Conservation (phyloP, 2,329 filamentous ascomycete species). For the Neofusicoccum kwambonambiense region DNA sequence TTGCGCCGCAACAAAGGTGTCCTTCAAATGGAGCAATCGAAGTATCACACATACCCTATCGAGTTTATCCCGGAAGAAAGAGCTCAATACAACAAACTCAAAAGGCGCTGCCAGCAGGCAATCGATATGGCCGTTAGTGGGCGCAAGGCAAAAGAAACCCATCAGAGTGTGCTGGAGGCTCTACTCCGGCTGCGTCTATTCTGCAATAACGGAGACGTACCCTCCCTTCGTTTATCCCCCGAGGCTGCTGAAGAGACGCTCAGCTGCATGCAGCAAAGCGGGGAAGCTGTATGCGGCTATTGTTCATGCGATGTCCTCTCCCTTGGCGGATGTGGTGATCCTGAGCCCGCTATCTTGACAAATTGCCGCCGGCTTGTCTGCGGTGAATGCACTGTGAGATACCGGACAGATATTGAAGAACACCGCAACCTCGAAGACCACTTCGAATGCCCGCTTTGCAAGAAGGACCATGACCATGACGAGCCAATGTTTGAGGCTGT, state of each 20-base stretch:
- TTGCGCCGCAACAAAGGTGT: constrained; percentile 20
- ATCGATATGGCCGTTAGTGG: constrained; percentile 4
- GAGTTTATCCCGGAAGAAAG: constrained; percentile 10
- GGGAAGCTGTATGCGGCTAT: constrained; percentile 12
- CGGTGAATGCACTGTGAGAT: background rate
- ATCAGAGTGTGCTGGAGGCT: background rate
- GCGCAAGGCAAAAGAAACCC: background rate
- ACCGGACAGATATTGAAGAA: background rate
- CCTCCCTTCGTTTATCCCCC: too few species aligned
- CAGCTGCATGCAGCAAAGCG: constrained; percentile 19
- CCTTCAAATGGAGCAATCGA: background rate
- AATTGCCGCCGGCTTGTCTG: constrained; percentile 13
- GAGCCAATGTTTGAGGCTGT: too few species aligned
- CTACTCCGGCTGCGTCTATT: constrained; percentile 28
- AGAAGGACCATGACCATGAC: background rate
- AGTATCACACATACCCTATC: constrained; percentile 8
- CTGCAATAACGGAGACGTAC: constrained; percentile 24
- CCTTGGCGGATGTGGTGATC: constrained; percentile 13
- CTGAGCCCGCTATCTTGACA: constrained; percentile 16
- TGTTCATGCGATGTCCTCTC: constrained; percentile 17
- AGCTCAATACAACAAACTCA: constrained; percentile 14
- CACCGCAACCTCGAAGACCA: background rate
- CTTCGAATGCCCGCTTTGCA: constrained; percentile 1
- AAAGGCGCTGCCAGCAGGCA: constrained; percentile 11
- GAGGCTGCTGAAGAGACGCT: constrained; percentile 17